Conservation (phyloP, 2,329 filamentous ascomycete species). For the Pseudocercospora eumusae region DNA sequence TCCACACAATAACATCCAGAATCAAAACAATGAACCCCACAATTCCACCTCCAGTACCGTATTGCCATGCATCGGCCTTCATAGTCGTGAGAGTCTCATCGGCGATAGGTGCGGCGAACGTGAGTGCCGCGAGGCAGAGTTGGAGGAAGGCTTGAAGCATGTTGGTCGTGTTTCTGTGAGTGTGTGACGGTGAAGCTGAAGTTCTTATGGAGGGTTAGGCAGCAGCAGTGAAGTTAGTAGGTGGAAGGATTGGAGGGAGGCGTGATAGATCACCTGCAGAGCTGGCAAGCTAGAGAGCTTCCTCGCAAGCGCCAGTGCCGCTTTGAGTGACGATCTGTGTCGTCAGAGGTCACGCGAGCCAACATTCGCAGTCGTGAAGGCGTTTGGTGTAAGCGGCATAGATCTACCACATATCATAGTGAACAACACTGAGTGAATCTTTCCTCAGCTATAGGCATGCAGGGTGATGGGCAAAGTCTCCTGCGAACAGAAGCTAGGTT, state of each 20-base stretch:
- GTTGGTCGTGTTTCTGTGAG: not conserved
- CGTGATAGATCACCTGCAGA: not conserved
- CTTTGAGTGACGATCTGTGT: not conserved
- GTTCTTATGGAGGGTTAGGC: too few species aligned
- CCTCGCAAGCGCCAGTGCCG: not conserved
- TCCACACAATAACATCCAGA: conserved; percentile 63
- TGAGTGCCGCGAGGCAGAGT: conserved; percentile 54
- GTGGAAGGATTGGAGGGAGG: not conserved
- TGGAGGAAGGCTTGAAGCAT: conserved; percentile 53
- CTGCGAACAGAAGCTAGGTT: not conserved
- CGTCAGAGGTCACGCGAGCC: not conserved
- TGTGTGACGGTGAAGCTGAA: not conserved
- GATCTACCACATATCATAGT: not conserved
- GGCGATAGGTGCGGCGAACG: conserved; percentile 48
- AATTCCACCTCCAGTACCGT: conserved; percentile 63
- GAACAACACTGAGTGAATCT: not conserved
- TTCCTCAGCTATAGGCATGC: not conserved
- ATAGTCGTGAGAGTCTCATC: conserved; percentile 44
- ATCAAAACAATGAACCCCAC: conserved; percentile 63
- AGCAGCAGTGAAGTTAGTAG: conserved; percentile 1
- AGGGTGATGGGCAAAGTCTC: not conserved
- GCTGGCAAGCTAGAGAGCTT: not conserved
- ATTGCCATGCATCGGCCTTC: conserved; percentile 54
- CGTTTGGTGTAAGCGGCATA: not conserved
- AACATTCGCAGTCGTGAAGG: not conserved